Percentiles rank a stretch among this genome's conserved stretches.
phyloP scores from a whole-genome alignment of 805 yeast species.

The Ogataea paradorogensis region DNA sequence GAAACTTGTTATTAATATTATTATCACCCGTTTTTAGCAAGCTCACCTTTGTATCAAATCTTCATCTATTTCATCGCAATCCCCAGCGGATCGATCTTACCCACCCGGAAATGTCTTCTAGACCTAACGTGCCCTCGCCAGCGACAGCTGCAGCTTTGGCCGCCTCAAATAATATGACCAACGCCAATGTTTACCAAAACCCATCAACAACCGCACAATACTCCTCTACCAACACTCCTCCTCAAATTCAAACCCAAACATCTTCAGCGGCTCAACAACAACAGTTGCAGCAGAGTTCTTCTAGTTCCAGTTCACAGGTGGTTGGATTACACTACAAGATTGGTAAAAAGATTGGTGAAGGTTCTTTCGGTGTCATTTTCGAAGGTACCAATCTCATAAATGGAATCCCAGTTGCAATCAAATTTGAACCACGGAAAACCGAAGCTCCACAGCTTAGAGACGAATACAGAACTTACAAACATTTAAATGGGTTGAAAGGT shows the following conservation, averaged over 20 bases:
- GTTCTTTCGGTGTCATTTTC: conserved; percentile 95
- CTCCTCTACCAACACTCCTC: conserved; percentile 22
- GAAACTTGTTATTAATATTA: background rate
- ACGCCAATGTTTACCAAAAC: conserved; percentile 24
- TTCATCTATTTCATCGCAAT: conserved; percentile 6
- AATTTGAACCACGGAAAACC: conserved; percentile 93
- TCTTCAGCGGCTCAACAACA: conserved; percentile 13
- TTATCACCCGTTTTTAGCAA: conserved; percentile 2
- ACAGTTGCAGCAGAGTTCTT: conserved; percentile 14
- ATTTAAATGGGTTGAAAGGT: conserved; percentile 76
- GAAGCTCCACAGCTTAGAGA: conserved; percentile 98
- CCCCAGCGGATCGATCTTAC: conserved; percentile 8
- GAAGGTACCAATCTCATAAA: conserved; percentile 93
- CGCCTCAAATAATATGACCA: conserved; percentile 26
- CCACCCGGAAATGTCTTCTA: conserved; percentile 20
- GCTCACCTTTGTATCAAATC: background rate
- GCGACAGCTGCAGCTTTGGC: conserved; percentile 37
- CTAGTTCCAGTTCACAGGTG: conserved; percentile 48
- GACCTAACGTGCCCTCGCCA: conserved; percentile 28
- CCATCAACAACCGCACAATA: conserved; percentile 31
- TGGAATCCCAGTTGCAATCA: conserved; percentile 92
- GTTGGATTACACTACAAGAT: conserved; percentile 96
- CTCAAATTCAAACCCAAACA: conserved; percentile 16
- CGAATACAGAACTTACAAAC: conserved; percentile 93
- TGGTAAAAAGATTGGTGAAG: conserved; percentile 97